These are phyloP conservation scores for Barbarea vulgaris DNA, from an alignment of 345 rosid species.

Conservation along the genomic window DNA sequence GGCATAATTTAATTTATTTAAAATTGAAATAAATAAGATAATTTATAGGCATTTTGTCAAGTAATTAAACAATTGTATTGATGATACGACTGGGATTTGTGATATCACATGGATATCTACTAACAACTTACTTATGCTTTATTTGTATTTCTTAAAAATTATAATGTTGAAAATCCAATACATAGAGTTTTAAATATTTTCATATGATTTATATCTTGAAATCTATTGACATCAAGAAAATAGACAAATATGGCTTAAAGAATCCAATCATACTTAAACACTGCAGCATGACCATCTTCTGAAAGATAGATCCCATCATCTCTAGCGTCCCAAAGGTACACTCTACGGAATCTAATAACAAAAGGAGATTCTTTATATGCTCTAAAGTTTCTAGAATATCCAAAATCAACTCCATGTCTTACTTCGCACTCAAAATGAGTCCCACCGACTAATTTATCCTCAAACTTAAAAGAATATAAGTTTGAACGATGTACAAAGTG, in stretches of 20 bases:
- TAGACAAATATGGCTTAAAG: background rate
- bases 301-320: background rate
- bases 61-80: background rate
- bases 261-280: background rate
- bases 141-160: background rate
- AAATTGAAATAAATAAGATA: too few relatives aligned
- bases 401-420: background rate
- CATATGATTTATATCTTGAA: too few relatives aligned
- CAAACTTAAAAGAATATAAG: background rate
- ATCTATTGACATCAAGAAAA: background rate
- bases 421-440: background rate
- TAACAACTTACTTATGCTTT: background rate
- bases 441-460: background rate
- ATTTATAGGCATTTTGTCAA: background rate
- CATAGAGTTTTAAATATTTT: too few relatives aligned
- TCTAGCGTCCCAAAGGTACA: background rate
- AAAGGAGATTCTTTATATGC: background rate
- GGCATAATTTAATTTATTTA: background rate
- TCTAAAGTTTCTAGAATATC: background rate
- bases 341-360: too few relatives aligned
- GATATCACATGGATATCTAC: background rate
- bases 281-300: background rate
- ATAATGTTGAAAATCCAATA: background rate
- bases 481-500: background rate
- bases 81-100: background rate